Evolutionary conservation across 176 grass and related monocot genomes (phyloP), one percentile per base, ranked within the genome.

Genomic region (Hyparrhenia diplandra): DNA sequence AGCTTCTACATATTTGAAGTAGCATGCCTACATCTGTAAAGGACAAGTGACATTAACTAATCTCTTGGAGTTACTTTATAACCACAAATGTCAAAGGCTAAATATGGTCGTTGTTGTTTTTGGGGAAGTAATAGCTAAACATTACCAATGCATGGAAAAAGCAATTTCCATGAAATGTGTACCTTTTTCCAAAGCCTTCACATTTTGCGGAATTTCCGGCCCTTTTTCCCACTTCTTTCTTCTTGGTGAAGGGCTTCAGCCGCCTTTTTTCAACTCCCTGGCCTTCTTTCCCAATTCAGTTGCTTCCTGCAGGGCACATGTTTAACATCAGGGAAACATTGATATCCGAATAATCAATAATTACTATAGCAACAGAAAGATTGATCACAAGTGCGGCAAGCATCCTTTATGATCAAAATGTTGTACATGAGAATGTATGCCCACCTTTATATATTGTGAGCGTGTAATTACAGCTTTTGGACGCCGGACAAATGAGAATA

Each of bases 131-230:
- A 43, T 61, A 30, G 23, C 28, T 82, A 73, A 67, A 64, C 10
- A 5, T 27, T 49, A 20, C 5, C 79, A 28, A 66, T 14, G 80
- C 43, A 14, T 62, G n/a, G 36, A 29, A 51, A 60, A 2, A 52
- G 35, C 12, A 20, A 6, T 84, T 59, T 72, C 11, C 12, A 71
- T 55, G 31, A 32, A 25, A 80, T 39, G 39, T 39, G 41, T 52
- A 91, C 97, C 90, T 96, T 99, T n/a, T 67, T 91, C 93, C 9
- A 90, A 83, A 88, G 97, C 83, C 76, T 99, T 99, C 63, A 99
- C 91, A 6, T 99, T 99, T 99, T 99, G 81, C 97, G 97, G 87
- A 89, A 99, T 93, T 99, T 99, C 69, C 97, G 83, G 75, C 92
- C 97, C 59, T 95, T 99, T 17, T 47, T 91, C 32, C 96, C 93